These are phyloP conservation scores for Acacia confusa DNA, from an alignment of 306 rosid species.

Conservation along the genomic window DNA sequence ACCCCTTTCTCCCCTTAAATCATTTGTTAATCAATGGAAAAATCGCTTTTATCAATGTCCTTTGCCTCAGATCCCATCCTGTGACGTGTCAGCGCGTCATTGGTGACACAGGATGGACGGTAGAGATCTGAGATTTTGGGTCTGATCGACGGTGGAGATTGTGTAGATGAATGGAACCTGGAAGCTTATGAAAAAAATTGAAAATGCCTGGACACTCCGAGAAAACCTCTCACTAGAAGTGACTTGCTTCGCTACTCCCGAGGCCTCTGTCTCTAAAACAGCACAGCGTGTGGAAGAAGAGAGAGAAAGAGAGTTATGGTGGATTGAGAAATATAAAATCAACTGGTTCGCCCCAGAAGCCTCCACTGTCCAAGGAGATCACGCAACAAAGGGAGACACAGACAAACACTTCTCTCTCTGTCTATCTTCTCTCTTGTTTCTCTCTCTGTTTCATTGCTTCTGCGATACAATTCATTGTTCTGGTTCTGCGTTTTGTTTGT, in stretches of 20 bases:
- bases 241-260: conserved; percentile 49
- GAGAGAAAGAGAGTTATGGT: conserved; percentile 15
- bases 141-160: conserved; percentile 4
- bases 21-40: conserved; percentile 21
- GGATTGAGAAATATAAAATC: conserved; percentile 27
- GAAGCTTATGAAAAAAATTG: conserved; percentile 1
- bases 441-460: conserved; percentile 14
- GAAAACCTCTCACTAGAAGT: conserved; percentile 55
- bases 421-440: neutral
- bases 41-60: neutral
- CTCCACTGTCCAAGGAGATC: conserved; percentile 59
- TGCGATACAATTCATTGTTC: conserved; percentile 23
- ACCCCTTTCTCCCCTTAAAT: conserved; percentile 25
- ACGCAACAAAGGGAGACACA: neutral
- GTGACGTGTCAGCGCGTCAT: neutral
- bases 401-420: neutral
- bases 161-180: neutral
- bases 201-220: conserved; percentile 47
- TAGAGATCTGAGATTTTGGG: neutral
- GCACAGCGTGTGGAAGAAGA: neutral
- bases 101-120: neutral
- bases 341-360: conserved; percentile 41
- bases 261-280: conserved; percentile 46
- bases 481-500: neutral
- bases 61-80: neutral